These are phyloP conservation scores for Leishmania gerbilli DNA, from an alignment of 208 protist species.

Conservation along the genomic window DNA sequence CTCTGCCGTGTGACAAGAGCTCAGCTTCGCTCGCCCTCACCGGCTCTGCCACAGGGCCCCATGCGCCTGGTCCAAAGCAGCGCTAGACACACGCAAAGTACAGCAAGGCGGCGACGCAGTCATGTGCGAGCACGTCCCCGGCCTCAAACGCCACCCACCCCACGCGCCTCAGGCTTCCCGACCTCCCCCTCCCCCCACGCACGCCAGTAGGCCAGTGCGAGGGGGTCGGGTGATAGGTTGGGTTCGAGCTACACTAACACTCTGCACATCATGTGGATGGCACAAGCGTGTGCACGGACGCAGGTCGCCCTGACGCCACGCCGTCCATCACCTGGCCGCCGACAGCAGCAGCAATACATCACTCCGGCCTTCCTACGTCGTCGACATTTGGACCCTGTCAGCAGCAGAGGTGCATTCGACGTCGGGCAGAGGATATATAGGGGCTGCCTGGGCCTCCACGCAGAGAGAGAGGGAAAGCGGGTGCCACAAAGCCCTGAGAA, in stretches of 20 bases:
- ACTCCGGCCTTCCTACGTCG: too few relatives aligned
- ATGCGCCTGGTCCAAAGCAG: background rate
- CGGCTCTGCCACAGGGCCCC: background rate
- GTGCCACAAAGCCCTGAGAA: too few relatives aligned
- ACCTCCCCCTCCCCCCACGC: too few relatives aligned
- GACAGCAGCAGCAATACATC: background rate
- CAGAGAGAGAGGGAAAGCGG: background rate
- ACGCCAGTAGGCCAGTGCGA: background rate
- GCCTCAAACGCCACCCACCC: background rate
- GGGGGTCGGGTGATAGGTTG: too few relatives aligned
- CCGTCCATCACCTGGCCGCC: background rate
- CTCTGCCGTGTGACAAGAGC: background rate
- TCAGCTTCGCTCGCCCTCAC: background rate
- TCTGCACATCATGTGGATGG: background rate
- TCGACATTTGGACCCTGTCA: too few relatives aligned
- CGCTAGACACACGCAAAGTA: background rate
- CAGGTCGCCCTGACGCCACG: too few relatives aligned
- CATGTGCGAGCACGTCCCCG: background rate
- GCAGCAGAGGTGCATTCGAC: too few relatives aligned
- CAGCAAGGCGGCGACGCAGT: background rate
- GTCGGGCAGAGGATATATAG: too few relatives aligned
- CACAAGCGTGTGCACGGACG: background rate
- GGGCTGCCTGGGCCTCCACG: background rate
- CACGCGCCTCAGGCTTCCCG: background rate
- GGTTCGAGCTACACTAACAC: background rate